Evolutionary conservation across 1,284 basidiomycete genomes (phyloP).

Genomic region (Irpex sp.): DNA sequence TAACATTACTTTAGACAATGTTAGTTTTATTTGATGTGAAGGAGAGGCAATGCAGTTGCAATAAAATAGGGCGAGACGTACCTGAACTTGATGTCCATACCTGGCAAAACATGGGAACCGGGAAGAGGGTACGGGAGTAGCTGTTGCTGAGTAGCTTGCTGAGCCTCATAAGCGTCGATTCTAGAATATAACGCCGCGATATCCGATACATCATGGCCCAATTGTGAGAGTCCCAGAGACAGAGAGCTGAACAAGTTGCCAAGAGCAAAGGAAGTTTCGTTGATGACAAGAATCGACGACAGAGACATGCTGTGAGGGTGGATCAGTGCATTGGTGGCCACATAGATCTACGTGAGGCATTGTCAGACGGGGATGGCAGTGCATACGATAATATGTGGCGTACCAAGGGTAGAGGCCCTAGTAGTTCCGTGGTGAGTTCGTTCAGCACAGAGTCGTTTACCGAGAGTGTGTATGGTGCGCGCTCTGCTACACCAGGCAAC

Average conservation of each 20-base stretch:
- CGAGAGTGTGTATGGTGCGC: not conserved
- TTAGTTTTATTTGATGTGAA: too few species aligned
- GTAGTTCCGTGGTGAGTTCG: not conserved
- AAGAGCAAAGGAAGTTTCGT: conserved; percentile 5
- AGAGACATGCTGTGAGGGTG: not conserved
- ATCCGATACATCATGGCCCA: conserved; percentile 1
- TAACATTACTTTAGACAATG: conserved; percentile 39
- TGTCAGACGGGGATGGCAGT: too few species aligned
- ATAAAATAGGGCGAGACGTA: conserved; percentile 12
- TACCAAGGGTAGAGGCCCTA: not conserved
- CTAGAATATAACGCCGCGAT: conserved; percentile 2
- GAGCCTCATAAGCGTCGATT: conserved; percentile 1
- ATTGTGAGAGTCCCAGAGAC: not conserved
- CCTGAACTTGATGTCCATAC: conserved; percentile 34
- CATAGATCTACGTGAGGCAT: not conserved
- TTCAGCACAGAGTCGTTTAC: not conserved
- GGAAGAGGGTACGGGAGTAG: not conserved
- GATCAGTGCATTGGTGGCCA: conserved; percentile 3
- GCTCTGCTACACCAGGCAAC: not conserved
- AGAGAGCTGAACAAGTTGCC: not conserved
- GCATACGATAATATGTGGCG: not conserved
- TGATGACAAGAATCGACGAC: conserved; percentile 3
- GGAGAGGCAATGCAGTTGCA: too few species aligned
- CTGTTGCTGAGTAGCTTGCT: not conserved
- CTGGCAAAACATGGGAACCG: conserved; percentile 9